These are phyloP conservation scores for Curvularia hawaiiensis DNA, from an alignment of 2,329 filamentous ascomycete species.

Conservation along the genomic window DNA sequence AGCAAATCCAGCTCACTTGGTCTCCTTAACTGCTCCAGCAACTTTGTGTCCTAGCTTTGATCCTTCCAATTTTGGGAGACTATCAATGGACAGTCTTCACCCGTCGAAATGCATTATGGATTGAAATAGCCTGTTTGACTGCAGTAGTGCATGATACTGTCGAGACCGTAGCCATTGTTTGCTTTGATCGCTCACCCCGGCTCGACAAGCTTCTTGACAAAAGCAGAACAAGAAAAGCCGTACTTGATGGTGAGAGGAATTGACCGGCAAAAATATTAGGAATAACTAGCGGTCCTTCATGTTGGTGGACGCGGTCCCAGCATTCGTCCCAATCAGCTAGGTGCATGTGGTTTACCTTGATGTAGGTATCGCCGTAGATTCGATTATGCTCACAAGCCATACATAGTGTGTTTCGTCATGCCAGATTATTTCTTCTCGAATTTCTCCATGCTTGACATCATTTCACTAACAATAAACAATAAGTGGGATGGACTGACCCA, in stretches of 20 bases:
- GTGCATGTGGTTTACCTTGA: constrained; percentile 1
- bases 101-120: not conserved
- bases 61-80: not conserved
- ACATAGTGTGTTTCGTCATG: not conserved
- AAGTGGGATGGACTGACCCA: not conserved
- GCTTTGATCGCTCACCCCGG: not conserved
- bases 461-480: not conserved
- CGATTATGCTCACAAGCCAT: constrained; percentile 16
- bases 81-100: not conserved
- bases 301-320: not conserved
- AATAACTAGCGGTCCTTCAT: not conserved
- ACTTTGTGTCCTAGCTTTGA: not conserved
- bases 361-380: constrained; percentile 10
- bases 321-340: not conserved
- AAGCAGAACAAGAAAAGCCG: not conserved
- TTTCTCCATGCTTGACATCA: not conserved
- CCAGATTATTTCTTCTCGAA: not conserved
- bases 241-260: not conserved
- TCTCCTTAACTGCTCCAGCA: constrained; percentile 7
- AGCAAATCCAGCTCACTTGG: constrained; percentile 5
- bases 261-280: not conserved
- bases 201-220: constrained; percentile 1
- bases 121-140: not conserved
- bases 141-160: constrained; percentile 7
- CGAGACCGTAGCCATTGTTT: not conserved